Evolutionary conservation across 2,329 filamentous ascomycete genomes (phyloP).

Genomic region (Fusarium pseudocircinatum): DNA sequence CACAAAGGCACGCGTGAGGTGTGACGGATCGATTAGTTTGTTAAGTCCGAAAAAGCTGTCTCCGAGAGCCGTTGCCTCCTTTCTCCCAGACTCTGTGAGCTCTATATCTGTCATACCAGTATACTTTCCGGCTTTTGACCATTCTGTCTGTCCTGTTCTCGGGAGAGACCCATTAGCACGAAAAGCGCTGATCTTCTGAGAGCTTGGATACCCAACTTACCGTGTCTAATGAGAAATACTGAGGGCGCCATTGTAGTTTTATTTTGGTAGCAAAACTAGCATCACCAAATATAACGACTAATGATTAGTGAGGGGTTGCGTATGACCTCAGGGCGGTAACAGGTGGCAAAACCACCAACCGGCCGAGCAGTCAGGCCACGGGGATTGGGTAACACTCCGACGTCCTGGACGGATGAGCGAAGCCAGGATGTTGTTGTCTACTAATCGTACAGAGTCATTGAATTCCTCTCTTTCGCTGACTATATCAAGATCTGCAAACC

Average conservation of each 20-base stretch:
- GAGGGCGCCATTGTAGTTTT: neutral
- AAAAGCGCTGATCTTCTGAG: fast-evolving
- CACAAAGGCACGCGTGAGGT: neutral
- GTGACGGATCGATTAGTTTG: neutral
- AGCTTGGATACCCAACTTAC: neutral
- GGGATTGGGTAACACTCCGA: neutral
- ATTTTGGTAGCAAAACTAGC: too few relatives aligned
- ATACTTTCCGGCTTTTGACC: neutral
- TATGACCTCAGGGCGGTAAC: neutral
- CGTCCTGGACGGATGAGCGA: too few relatives aligned
- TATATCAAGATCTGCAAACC: too few relatives aligned
- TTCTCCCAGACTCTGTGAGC: neutral
- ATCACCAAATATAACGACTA: fast-evolving
- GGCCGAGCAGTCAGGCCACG: neutral
- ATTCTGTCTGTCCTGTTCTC: neutral
- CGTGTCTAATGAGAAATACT: neutral
- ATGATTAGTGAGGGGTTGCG: neutral
- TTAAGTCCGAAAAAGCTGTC: fast-evolving
- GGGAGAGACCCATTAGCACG: neutral
- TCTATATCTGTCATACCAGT: neutral
- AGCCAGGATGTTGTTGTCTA: too few relatives aligned
- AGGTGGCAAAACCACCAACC: neutral
- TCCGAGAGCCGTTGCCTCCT: neutral
- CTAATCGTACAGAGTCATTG: too few relatives aligned
- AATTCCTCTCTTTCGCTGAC: too few relatives aligned